phyloP scores from a whole-genome alignment of 164 flowering plant species.

The Dillenia turbinata region DNA sequence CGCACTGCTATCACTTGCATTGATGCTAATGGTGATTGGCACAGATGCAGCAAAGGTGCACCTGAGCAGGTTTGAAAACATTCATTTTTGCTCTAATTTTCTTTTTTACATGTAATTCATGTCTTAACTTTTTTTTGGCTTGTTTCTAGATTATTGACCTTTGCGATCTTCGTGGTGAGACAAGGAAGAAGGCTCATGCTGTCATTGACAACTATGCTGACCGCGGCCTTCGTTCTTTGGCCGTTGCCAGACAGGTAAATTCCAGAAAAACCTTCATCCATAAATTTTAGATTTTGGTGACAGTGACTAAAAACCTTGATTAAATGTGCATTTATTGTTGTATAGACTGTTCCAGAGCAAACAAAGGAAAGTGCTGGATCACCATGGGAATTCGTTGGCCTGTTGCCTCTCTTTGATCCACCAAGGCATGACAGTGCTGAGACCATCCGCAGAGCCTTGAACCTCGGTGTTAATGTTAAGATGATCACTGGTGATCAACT shows the following conservation, averaged over 20 bases:
- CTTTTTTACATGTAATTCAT: neutral
- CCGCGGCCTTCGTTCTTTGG: slow-evolving; percentile 81
- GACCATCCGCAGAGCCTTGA: slow-evolving; percentile 83
- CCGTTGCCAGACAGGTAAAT: slow-evolving; percentile 56
- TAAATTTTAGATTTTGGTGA: too few species aligned
- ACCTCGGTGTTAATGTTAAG: slow-evolving; percentile 87
- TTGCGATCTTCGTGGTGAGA: slow-evolving; percentile 51
- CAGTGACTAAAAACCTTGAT: neutral
- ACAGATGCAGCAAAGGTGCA: slow-evolving; percentile 80
- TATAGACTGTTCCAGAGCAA: slow-evolving; percentile 60
- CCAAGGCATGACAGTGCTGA: slow-evolving; percentile 95
- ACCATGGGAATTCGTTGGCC: slow-evolving; percentile 88
- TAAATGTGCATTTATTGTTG: neutral
- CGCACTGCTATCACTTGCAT: slow-evolving; percentile 82
- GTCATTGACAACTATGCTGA: slow-evolving; percentile 59
- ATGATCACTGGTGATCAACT: slow-evolving; percentile 97
- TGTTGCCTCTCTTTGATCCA: slow-evolving; percentile 86
- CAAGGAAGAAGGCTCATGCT: slow-evolving; percentile 36
- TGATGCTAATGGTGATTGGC: slow-evolving; percentile 55
- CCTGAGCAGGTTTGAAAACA: slow-evolving; percentile 61
- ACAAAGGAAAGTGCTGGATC: slow-evolving; percentile 71
- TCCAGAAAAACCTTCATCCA: too few species aligned
- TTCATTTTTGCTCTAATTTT: neutral
- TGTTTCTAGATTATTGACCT: slow-evolving; percentile 66
- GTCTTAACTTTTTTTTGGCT: neutral